Percentiles rank a stretch among this genome's conserved stretches.
phyloP scores from a whole-genome alignment of 1,284 basidiomycete species.

The Rugosomyces carneus region DNA sequence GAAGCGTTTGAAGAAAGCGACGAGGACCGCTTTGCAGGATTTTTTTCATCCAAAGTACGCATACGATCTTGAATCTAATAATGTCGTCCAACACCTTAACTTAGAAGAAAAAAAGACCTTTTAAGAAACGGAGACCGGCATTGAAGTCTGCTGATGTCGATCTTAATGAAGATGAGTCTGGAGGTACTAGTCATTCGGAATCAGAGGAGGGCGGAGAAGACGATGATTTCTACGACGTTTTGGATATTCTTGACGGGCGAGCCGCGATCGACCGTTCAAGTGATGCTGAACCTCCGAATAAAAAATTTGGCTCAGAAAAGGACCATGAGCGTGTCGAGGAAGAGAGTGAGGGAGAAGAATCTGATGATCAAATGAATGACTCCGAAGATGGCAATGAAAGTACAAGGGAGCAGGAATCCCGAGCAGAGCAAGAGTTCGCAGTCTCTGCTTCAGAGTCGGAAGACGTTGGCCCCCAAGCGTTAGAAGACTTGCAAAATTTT shows the following conservation, averaged over 20 bases:
- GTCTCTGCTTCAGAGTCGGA: constrained; percentile 56
- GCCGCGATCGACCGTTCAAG: constrained; percentile 41
- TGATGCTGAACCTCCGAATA: constrained; percentile 21
- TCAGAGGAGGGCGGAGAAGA: constrained; percentile 49
- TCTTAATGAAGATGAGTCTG: constrained; percentile 57
- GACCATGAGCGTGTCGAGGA: constrained; percentile 21
- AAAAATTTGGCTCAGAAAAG: no score
- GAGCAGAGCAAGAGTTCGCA: constrained; percentile 34
- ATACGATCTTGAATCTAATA: constrained; percentile 1
- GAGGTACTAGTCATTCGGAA: constrained; percentile 16
- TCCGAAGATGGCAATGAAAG: constrained; percentile 32
- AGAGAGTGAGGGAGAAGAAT: constrained; percentile 27
- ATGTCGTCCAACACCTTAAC: not conserved
- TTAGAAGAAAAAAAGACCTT: constrained; percentile 20
- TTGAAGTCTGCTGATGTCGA: constrained; percentile 53
- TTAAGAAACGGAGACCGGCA: constrained; percentile 20
- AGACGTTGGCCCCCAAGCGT: constrained; percentile 47
- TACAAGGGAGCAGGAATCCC: constrained; percentile 42
- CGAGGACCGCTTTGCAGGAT: constrained; percentile 72
- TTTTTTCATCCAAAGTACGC: constrained; percentile 45
- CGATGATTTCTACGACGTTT: constrained; percentile 59
- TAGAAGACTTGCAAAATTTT: constrained; percentile 66
- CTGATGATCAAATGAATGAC: constrained; percentile 19
- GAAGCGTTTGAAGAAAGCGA: constrained; percentile 80
- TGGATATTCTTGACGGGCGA: constrained; percentile 65